These are phyloP conservation scores for Oidium heveae DNA, from an alignment of 2,329 filamentous ascomycete species.

Conservation along the genomic window DNA sequence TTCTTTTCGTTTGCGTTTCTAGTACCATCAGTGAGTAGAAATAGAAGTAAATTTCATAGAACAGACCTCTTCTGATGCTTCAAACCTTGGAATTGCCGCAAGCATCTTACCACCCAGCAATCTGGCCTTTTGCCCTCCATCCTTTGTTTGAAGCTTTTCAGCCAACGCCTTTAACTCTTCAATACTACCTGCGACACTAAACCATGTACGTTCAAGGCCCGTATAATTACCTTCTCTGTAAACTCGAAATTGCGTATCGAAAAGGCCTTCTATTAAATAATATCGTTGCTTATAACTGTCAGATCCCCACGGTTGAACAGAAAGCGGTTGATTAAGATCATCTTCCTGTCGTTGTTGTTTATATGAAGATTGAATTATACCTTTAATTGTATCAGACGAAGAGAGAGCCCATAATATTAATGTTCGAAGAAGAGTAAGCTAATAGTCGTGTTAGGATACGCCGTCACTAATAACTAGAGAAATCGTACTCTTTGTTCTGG, in stretches of 20 bases:
- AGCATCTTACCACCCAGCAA: slow-evolving; percentile 54
- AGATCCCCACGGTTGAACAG: slow-evolving; percentile 72
- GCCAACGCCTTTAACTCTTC: slow-evolving; percentile 58
- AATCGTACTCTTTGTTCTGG: slow-evolving; percentile 50
- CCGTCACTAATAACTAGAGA: neutral
- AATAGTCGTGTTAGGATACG: slow-evolving; percentile 3
- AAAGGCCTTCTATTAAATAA: slow-evolving; percentile 76
- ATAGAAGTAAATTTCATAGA: slow-evolving; percentile 2
- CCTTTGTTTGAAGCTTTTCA: slow-evolving; percentile 48
- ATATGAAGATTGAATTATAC: slow-evolving; percentile 66
- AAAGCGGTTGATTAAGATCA: slow-evolving; percentile 60
- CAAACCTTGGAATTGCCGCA: slow-evolving; percentile 65
- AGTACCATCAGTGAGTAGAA: neutral
- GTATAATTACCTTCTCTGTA: slow-evolving; percentile 82
- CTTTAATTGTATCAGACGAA: slow-evolving; percentile 61
- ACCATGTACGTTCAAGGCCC: slow-evolving; percentile 57
- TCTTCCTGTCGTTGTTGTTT: slow-evolving; percentile 63
- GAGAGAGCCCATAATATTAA: slow-evolving; percentile 74
- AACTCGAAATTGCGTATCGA: slow-evolving; percentile 81
- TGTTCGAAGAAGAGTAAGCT: slow-evolving; percentile 65
- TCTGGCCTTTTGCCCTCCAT: slow-evolving; percentile 60
- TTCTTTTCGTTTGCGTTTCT: slow-evolving; percentile 84
- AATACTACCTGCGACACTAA: slow-evolving; percentile 74
- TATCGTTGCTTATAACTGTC: slow-evolving; percentile 84
- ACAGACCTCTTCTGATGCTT: slow-evolving; percentile 69